Conservation (phyloP, 495 filamentous ascomycete species). For the Cercophora sp. region DNA sequence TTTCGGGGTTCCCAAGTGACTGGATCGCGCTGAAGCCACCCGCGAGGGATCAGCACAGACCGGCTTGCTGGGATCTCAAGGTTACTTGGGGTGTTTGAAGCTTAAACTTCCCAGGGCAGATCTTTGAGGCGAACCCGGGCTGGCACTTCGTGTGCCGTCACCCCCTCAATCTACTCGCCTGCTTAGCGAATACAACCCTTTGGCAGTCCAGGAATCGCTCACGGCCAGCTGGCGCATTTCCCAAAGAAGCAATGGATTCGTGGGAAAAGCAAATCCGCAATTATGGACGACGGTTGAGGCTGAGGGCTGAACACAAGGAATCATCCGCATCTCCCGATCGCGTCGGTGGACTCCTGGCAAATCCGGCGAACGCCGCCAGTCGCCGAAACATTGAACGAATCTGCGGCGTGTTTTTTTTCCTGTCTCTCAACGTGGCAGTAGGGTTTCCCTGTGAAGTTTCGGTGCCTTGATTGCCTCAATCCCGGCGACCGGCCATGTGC, state of each 20-base stretch:
- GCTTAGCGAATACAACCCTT: constrained; percentile 18
- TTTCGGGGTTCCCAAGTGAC: constrained; percentile 30
- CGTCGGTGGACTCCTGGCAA: no score
- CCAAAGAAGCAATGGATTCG: constrained; percentile 7
- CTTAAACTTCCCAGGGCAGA: constrained; percentile 10
- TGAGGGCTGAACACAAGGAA: no score
- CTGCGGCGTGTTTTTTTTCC: no score
- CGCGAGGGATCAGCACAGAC: constrained; percentile 32
- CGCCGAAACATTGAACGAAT: no score
- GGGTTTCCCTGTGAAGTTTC: no score
- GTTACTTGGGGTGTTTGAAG: neutral
- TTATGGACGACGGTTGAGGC: neutral
- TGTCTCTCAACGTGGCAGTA: no score
- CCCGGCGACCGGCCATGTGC: no score
- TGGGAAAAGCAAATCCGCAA: constrained; percentile 5
- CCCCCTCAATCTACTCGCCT: no score
- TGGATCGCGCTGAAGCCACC: constrained; percentile 34
- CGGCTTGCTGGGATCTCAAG: constrained; percentile 20
- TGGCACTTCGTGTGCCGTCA: no score
- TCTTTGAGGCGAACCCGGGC: neutral
- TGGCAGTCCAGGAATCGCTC: constrained; percentile 2
- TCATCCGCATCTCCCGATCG: no score
- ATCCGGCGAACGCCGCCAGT: no score
- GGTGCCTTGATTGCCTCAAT: no score
- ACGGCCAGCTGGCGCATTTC: neutral